Evolutionary conservation across 192 early-diverging fungal species (phyloP), one percentile per base, ranked within the genome.

Genomic region (Umbelopsis sp.): DNA sequence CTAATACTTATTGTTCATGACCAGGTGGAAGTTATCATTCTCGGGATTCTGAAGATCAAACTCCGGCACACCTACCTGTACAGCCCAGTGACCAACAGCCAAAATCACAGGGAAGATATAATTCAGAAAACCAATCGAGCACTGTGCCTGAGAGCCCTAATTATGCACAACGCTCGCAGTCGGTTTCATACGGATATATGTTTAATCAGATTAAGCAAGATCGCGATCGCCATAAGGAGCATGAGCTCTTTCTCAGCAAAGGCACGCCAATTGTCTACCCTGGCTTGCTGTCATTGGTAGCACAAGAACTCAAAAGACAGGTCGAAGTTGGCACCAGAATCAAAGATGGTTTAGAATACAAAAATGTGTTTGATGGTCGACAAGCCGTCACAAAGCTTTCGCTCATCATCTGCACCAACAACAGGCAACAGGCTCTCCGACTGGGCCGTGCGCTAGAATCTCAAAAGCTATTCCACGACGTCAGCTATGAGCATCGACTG

Each of bases 381-480:
- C 93, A 95, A 23, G 97, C 92, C 44, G 93, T 98, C 68, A 92
- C 93, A 75, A 91, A 90, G 44, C 84, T 97, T 45, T 85, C 86
- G 22, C 82, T 79, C 10, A 89, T 97, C 37, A 92, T 95, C 73
- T 86, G 88, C 67, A 91, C 94, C 2, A 89, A 85, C 4, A 94
- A 98, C 70, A 86, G 95, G 64, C 94, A 97, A 69, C 79, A 95
- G 53, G 93, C 94, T 6, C 77, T 97, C 27, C 82, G 95, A 10
- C 77, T 96, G 16, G 97, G 97, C 20, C 87, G 96, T 18, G 92
- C 95, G 16, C 78, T 98, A 66, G 94, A 94, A 74, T 86, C 91
- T 51, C 97, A 98, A 80, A 87, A 87, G 46, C 89, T 97, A 68
- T 95, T 98, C 80, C 92, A 95, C 74, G 94, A 98, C 78, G 95